Base-by-base conservation (phyloP, 2,329 filamentous ascomycete species). In the Phyllosticta citrichinensis region DNA sequence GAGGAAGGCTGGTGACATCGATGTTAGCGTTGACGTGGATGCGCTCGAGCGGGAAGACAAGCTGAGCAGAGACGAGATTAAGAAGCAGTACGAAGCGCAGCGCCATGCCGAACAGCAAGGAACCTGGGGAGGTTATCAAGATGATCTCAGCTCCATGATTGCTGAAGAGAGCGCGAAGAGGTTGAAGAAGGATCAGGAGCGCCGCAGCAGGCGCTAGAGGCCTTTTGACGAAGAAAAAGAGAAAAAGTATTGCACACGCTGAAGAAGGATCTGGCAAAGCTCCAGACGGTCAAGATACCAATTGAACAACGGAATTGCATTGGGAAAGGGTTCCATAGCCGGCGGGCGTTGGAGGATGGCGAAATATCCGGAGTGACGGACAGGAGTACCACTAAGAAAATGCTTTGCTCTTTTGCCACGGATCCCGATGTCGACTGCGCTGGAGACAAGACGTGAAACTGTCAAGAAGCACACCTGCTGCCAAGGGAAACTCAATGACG, bases 131-230 rank as follows among this genome's bases (percentile, higher is more conserved):
- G 83, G 85, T 62, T 87, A 87, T 74, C 89, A 96, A 72, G 93
- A 97, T 67, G 93, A 97, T 71, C 76, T 99, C 61, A 93, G 87
- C 68, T 89, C 96, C 69, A 95, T 99, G 89, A 97, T 99, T 77
- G 91, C 91, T 12, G 87, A 90, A 69, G 94, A 97, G 77, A 91
- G 87, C 70, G 83, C 91, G 65, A 97, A 97, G 82, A 83, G 91
- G 71, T 83, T 92, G 72, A 95, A 92, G 82, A 84, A 88, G 65
- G 92, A 96, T 67, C 86, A 90, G 73, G 91, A 96, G 74, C 85
- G 86, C 72, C 81, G 81, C 68, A 81, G 84, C 65, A 87, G 87
- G 79, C 69, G 75, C 62, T 72, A 66, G 19, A 60, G 35, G 40
- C 40, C 33, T 14, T 14, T 64, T 47, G 62, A 50, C 24, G 55